Conservation (phyloP, 495 filamentous ascomycete species). For the Parachaetomium inaequale region DNA sequence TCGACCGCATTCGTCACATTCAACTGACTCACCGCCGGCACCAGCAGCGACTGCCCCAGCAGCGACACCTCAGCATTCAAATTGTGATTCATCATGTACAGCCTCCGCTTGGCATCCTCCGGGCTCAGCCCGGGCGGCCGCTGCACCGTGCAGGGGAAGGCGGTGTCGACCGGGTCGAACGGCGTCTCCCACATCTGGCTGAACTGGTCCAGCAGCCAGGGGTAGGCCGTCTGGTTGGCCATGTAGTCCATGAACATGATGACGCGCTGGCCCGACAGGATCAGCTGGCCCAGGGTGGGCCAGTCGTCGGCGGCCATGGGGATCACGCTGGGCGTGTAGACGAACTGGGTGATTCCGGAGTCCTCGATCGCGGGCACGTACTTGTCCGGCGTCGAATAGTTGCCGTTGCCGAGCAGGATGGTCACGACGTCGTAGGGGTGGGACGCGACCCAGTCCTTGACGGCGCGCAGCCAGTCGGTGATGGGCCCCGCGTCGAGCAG, state of each 20-base stretch:
- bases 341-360: constrained; percentile 63
- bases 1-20: constrained; percentile 66
- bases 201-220: constrained; percentile 75
- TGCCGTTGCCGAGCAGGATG: constrained; percentile 79
- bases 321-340: constrained; percentile 66
- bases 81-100: constrained; percentile 95
- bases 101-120: constrained; percentile 52
- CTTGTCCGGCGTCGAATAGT: constrained; percentile 50
- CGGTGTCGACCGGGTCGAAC: constrained; percentile 61
- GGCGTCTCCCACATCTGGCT: constrained; percentile 72
- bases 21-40: constrained; percentile 66
- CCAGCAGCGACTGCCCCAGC: constrained; percentile 58
- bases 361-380: constrained; percentile 54
- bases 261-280: constrained; percentile 55
- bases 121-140: constrained; percentile 60
- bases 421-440: constrained; percentile 93
- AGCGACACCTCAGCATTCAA: constrained; percentile 70
- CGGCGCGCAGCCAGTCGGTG: constrained; percentile 64
- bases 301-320: constrained; percentile 72
- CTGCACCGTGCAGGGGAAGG: constrained; percentile 66
- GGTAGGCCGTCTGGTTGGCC: constrained; percentile 71
- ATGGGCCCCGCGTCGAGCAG: constrained; percentile 76
- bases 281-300: constrained; percentile 80
- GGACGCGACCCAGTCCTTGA: constrained; percentile 66
- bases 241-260: constrained; percentile 69